These are phyloP conservation scores for Porcisia deanei DNA, from an alignment of 208 protist genomes.

Conservation along the genomic window DNA sequence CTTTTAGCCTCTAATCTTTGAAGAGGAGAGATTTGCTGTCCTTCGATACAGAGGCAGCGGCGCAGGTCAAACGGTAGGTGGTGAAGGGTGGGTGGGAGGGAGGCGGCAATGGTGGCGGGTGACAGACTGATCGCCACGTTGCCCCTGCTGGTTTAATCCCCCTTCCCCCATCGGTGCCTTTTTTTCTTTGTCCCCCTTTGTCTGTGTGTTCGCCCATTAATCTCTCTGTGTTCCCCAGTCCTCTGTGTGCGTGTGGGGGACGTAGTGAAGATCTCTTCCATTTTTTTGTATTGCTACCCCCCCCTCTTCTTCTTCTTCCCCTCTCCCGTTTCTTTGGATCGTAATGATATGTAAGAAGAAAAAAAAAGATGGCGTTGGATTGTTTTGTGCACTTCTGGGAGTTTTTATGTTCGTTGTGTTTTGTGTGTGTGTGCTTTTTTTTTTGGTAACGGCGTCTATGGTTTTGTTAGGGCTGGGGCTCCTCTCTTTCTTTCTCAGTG, in stretches of 20 bases:
- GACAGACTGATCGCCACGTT: background rate
- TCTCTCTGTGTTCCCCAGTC: too few species aligned
- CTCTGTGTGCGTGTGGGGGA: background rate
- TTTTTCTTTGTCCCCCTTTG: background rate
- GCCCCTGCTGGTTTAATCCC: background rate
- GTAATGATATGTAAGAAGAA: background rate
- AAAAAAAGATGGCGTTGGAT: background rate
- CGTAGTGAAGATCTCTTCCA: slow-evolving; percentile 6
- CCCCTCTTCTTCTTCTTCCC: background rate
- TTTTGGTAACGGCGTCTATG: too few species aligned
- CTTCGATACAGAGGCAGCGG: background rate
- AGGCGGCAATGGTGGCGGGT: too few species aligned
- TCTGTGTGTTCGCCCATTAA: background rate
- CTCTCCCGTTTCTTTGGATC: too few species aligned
- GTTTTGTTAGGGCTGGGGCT: too few species aligned
- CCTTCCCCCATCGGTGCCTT: background rate
- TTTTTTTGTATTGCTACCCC: slow-evolving; percentile 2
- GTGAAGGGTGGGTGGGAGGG: background rate
- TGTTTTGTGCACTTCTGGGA: too few species aligned
- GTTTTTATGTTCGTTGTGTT: too few species aligned
- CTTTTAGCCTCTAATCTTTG: background rate
- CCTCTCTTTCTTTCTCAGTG: too few species aligned
- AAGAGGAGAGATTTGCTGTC: background rate
- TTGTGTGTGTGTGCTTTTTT: too few species aligned
- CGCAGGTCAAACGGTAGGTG: background rate